Base-by-base conservation (phyloP, 768 basidiomycete species). In the Boletus huronensis region DNA sequence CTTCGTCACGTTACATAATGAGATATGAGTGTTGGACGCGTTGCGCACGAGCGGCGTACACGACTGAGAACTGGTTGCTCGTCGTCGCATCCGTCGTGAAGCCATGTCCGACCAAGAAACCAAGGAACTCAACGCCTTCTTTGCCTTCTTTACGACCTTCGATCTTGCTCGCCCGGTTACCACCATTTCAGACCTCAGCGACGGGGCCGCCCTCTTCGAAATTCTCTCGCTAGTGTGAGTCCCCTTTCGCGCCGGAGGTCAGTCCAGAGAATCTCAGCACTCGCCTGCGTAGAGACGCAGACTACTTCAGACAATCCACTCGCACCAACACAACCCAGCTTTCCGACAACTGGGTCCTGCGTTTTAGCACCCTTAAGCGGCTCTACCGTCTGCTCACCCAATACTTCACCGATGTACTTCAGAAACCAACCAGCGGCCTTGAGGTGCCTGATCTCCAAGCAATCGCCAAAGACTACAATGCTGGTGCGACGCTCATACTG, bases 391-490 rank as follows among this genome's bases (percentile, higher is more conserved):
- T 93, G 36, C 87, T 94, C 77, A 91, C 89, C 2, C 90, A 92
- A 65, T 96, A 93, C 70, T 89, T 88, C 62, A 82, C 85, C 45
- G 87, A 93, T 70, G 82, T 91, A 3, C 80, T 95, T 21, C 87
- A 89, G 64, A 89, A 89, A 51, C 87, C 88, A 0, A 87, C 88
- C 2, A 79, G 80, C 41, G 78, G 83, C 9, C 79, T 95, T 35
- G 89, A 90, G 58, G 92, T 95, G 10, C 95, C 94, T 11, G 85
- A 94, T 73, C 78, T 97, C 43, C 90, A 93, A 64, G 82, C 85
- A 5, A 82, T 95, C 51, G 90, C 93, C 26, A 89, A 93, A 70
- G 87, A 89, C 63, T 74, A 82, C 54, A 80, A 83, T 63, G 68
- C 86, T 4, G 59, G 69, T 13, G 87, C 88, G 26, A 85, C 85